phyloP scores from a whole-genome alignment of 1,139 yeast species.

The Geotrichum fermentans region DNA sequence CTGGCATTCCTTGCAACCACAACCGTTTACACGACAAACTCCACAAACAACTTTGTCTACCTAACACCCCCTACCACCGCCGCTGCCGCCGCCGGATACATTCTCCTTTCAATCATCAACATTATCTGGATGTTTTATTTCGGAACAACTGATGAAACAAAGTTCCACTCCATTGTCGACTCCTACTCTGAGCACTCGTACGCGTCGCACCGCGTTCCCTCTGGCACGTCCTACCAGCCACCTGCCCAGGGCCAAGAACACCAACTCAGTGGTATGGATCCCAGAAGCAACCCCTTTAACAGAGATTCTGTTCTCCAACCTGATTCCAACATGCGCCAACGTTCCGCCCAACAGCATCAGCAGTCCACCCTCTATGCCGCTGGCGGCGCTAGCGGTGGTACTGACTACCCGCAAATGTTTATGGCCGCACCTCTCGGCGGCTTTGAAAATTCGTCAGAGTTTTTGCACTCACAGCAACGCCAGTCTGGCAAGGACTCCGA shows the following conservation, averaged over 20 bases:
- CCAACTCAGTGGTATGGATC: not conserved
- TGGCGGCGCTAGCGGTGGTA: conserved; percentile 10
- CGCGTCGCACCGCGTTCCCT: conserved; percentile 33
- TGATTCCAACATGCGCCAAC: not conserved
- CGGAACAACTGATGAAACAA: conserved; percentile 50
- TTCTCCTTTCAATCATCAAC: conserved; percentile 74
- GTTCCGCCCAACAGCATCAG: not conserved
- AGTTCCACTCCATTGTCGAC: conserved; percentile 78
- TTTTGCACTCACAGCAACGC: not conserved
- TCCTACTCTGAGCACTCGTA: conserved; percentile 48
- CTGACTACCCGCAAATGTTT: conserved; percentile 46
- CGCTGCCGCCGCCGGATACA: conserved; percentile 91
- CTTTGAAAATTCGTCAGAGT: conserved; percentile 47
- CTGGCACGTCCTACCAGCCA: conserved; percentile 26
- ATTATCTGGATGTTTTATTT: conserved; percentile 74
- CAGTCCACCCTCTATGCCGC: not conserved
- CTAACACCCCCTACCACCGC: conserved; percentile 57
- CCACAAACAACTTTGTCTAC: conserved; percentile 76
- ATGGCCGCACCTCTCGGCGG: conserved; percentile 53
- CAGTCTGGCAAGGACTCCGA: not conserved
- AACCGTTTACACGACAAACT: conserved; percentile 75
- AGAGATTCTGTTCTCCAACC: conserved; percentile 4
- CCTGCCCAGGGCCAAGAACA: not conserved
- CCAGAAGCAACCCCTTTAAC: conserved; percentile 8
- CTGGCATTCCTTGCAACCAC: conserved; percentile 60